Evolutionary conservation across 192 early-diverging fungal genomes (phyloP).

Genomic region (Dimargaris cristalligena): DNA sequence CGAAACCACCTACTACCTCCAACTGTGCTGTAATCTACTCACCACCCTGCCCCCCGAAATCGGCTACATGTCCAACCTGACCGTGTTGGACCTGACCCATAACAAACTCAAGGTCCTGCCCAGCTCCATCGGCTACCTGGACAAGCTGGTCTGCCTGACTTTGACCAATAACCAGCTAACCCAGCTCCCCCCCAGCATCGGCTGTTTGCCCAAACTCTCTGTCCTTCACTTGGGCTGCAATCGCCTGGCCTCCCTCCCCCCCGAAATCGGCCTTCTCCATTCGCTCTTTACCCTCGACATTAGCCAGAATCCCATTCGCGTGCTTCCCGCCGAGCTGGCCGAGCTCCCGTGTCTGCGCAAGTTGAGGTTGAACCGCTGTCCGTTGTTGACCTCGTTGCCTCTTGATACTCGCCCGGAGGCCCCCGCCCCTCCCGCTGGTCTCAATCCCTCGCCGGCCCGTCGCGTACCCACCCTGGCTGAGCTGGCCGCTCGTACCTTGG

Average conservation of each 20-base stretch:
- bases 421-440: constrained; percentile 15
- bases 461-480: constrained; percentile 55
- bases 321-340: constrained; percentile 52
- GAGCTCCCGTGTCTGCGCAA: constrained; percentile 51
- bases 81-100: constrained; percentile 37
- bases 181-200: constrained; percentile 42
- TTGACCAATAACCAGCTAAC: constrained; percentile 43
- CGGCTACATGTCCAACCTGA: constrained; percentile 53
- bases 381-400: constrained; percentile 26
- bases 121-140: constrained; percentile 43
- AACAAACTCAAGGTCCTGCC: constrained; percentile 49
- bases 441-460: constrained; percentile 28
- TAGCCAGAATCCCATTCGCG: constrained; percentile 40
- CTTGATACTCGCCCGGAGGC: not conserved
- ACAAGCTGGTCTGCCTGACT: constrained; percentile 48
- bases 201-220: constrained; percentile 42
- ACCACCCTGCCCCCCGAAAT: constrained; percentile 53
- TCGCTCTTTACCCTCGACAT: constrained; percentile 48
- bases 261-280: constrained; percentile 41
- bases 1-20: constrained; percentile 36
- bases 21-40: constrained; percentile 64
- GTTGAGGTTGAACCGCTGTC: constrained; percentile 35
- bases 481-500: constrained; percentile 53
- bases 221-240: constrained; percentile 44
- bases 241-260: constrained; percentile 35